phyloP scores from a whole-genome alignment of 2,329 filamentous ascomycete species.

The Fusarium mundagurra region DNA sequence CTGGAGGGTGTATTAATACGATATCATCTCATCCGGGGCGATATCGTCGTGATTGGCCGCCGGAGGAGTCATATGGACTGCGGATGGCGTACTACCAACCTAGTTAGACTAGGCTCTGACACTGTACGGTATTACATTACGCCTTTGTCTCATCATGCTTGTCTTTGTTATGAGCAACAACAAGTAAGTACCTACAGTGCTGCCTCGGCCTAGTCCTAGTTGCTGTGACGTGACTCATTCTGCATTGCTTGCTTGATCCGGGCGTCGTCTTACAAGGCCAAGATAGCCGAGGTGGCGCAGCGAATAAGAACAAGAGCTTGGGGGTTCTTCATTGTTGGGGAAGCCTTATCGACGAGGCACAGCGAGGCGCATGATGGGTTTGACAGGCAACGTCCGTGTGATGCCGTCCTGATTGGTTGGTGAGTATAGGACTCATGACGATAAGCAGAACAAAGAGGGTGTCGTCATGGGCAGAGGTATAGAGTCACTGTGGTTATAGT shows the following conservation, averaged over 20 bases:
- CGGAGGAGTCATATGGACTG: conserved; percentile 41
- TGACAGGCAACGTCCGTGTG: conserved; percentile 29
- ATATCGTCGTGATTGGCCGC: conserved; percentile 32
- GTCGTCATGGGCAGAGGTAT: conserved; percentile 27
- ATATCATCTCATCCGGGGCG: conserved; percentile 39
- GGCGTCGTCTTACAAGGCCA: conserved; percentile 10
- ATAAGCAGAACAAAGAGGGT: conserved; percentile 32
- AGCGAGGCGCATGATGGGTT: conserved; percentile 33
- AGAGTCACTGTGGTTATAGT: neutral
- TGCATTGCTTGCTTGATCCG: conserved; percentile 19
- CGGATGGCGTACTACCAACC: conserved; percentile 32
- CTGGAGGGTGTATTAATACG: conserved; percentile 32
- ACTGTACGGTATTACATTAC: conserved; percentile 8
- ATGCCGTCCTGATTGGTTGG: conserved; percentile 16
- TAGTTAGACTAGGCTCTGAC: neutral
- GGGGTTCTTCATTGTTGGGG: neutral
- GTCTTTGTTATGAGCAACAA: neutral
- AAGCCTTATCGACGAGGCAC: conserved; percentile 34
- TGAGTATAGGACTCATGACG: conserved; percentile 21
- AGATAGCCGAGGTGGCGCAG: conserved; percentile 29
- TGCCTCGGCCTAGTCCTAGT: neutral
- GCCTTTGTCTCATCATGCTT: neutral
- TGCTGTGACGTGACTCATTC: conserved; percentile 35
- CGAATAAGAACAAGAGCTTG: neutral
- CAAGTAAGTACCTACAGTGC: neutral